Evolutionary conservation across 306 rosid species (phyloP), one percentile per base, ranked within the genome.

Genomic region (Cyclanthera cordifolia): DNA sequence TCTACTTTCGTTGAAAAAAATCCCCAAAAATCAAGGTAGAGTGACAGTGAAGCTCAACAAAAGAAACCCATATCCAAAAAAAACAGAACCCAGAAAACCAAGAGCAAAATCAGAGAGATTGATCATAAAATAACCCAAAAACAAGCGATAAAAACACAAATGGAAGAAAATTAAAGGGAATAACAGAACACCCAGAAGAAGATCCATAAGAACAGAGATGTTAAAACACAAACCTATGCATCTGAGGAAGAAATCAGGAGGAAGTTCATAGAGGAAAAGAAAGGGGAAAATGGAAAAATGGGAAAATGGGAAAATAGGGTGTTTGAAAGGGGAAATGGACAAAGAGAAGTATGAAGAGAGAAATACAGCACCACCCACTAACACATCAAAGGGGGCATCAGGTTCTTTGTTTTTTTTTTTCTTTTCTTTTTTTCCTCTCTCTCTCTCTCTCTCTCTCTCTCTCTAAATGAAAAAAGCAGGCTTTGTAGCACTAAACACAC

Each of bases 371-470:
- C 85, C 88, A 81, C 83, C 85, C 83, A 84, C 82, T 84, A 71
- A 81, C 72, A 67, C 88, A 81, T 84, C 82, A 84, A 79, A 34
- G 70, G 75, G n/a, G 85, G 85, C 83, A 84, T 84, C 88, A 76
- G 88, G 85, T 84, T 81, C 88, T 78, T 79, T 20, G 20, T 9
- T 56, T 28, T 24, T 1, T 54, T 25, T 55, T 25, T 2, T 23
- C 0, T 11, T 10, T 10, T 49, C 2, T n/a, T 6, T 5, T 69
- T 65, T 73, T 43, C 37, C 50, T 19, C 64, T 54, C 65, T 7
- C 6, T 6, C 2, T 16, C n/a, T 19, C 0, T 49, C 17, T 57
- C 72, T 66, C 66, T 69, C 75, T 43, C 41, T 60, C 56, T 19
- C 71, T 54, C 58, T 75, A 65, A 76, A 45, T 52, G 60, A 82